Percentiles rank a stretch among this genome's conserved stretches.
phyloP scores from a whole-genome alignment of 129 eudicot species.

The Saposhnikovia divaricata region DNA sequence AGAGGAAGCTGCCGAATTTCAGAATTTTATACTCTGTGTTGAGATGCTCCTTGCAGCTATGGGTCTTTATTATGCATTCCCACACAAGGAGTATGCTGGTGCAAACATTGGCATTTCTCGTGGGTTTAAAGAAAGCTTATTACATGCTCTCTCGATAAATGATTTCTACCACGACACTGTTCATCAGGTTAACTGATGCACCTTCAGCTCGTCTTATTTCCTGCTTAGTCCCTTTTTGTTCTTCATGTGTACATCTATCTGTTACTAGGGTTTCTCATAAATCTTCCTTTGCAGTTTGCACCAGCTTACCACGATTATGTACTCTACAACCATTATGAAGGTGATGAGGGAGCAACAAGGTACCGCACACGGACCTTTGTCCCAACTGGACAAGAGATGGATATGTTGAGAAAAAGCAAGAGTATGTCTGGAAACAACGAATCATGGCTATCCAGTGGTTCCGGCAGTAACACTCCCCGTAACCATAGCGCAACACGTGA shows the following conservation, averaged over 20 bases:
- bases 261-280: background rate
- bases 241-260: background rate
- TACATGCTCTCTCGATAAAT: slow-evolving; percentile 71
- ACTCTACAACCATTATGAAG: slow-evolving; percentile 74
- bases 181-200: slow-evolving; percentile 55
- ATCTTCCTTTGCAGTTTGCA: slow-evolving; percentile 63
- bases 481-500: background rate
- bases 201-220: slow-evolving; percentile 1
- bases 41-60: slow-evolving; percentile 95
- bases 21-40: slow-evolving; percentile 74
- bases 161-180: slow-evolving; percentile 94
- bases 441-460: background rate
- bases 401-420: slow-evolving; percentile 54
- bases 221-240: background rate
- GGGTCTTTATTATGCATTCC: slow-evolving; percentile 83
- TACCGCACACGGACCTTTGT: slow-evolving; percentile 85
- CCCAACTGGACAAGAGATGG: slow-evolving; percentile 93
- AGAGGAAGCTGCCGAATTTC: slow-evolving; percentile 85
- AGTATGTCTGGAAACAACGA: slow-evolving; percentile 39
- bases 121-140: slow-evolving; percentile 70
- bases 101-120: slow-evolving; percentile 69
- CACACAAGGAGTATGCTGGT: slow-evolving; percentile 89
- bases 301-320: slow-evolving; percentile 96
- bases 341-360: slow-evolving; percentile 62
- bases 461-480: background rate